Conservation (phyloP, 257 asterid genomes). For the Capsicum chinense region DNA sequence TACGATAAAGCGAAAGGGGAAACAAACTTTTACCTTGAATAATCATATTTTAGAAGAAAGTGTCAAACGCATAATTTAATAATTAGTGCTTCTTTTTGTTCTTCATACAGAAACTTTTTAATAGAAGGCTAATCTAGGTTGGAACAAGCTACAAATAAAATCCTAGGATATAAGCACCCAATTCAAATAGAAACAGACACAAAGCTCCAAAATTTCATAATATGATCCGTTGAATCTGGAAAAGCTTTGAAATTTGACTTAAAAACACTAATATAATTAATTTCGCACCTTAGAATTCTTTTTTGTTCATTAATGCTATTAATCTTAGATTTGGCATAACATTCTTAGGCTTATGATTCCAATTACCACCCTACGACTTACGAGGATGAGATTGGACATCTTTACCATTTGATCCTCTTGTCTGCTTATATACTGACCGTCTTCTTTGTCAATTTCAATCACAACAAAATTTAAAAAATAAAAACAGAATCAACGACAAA, state of each 20-base stretch:
- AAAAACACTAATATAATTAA: background rate
- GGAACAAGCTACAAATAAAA: background rate
- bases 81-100: background rate
- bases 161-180: background rate
- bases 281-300: background rate
- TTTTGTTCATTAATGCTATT: background rate
- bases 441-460: background rate
- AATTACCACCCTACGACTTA: background rate
- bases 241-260: constrained; percentile 15
- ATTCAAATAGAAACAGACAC: constrained; percentile 13
- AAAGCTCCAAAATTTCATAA: background rate
- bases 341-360: background rate
- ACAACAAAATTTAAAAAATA: background rate
- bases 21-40: background rate
- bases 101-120: background rate
- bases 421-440: background rate
- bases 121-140: constrained; percentile 8
- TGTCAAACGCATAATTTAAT: background rate
- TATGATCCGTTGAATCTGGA: constrained; percentile 22
- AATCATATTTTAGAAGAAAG: background rate
- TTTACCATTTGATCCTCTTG: background rate
- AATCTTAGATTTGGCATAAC: background rate
- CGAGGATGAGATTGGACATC: constrained; percentile 9
- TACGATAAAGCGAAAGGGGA: background rate
- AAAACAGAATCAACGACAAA: background rate